Evolutionary conservation across 139 green algal genomes (phyloP).

Genomic region (Dunaliella sp.): DNA sequence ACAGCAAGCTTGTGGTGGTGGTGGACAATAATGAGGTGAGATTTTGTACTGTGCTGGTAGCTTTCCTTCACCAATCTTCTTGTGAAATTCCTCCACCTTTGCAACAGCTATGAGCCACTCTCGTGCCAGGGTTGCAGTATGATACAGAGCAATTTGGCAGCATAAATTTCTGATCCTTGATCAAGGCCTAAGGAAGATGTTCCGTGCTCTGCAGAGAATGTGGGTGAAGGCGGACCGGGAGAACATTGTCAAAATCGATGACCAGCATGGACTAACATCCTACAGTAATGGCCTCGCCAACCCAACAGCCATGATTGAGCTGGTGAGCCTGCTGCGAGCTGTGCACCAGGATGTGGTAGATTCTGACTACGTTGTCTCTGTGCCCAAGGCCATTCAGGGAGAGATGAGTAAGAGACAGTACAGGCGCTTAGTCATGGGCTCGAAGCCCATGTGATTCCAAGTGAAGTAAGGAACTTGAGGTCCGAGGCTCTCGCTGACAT

Average conservation of each 20-base stretch:
- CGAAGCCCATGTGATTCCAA: neutral
- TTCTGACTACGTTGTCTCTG: neutral
- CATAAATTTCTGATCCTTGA: too few relatives aligned
- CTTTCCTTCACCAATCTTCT: too few relatives aligned
- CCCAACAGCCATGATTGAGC: neutral
- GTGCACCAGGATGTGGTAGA: neutral
- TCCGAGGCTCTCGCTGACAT: too few relatives aligned
- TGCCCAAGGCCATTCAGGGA: neutral
- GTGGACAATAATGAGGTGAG: neutral
- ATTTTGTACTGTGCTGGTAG: too few relatives aligned
- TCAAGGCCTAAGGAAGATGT: too few relatives aligned
- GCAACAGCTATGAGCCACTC: too few relatives aligned
- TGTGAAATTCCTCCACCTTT: too few relatives aligned
- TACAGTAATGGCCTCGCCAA: neutral
- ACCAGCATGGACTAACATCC: neutral
- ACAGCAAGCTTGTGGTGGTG: neutral
- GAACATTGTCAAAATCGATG: neutral
- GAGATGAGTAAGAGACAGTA: neutral
- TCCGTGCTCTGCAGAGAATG: neutral
- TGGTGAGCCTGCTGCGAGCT: neutral
- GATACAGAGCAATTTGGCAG: too few relatives aligned
- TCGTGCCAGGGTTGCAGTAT: too few relatives aligned
- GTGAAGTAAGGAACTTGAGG: too few relatives aligned
- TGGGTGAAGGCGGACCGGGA: neutral
- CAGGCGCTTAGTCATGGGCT: neutral